Evolutionary conservation across 2,329 filamentous ascomycete genomes (phyloP).

Genomic region (Didymella sp.): DNA sequence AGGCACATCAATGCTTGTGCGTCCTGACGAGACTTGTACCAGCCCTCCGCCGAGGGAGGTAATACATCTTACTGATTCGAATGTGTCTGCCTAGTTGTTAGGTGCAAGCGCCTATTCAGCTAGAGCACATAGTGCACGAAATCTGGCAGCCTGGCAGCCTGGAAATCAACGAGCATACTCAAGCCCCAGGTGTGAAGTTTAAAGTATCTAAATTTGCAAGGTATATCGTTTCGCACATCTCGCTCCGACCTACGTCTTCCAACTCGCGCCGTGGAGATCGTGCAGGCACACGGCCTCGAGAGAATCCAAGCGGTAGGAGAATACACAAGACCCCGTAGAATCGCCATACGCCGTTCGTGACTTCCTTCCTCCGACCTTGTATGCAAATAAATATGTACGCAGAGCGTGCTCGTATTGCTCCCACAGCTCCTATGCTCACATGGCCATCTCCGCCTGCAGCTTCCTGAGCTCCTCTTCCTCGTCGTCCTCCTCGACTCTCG

Average conservation of each 20-base stretch:
- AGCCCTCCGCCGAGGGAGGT: too few species aligned
- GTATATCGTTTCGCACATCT: constrained; percentile 21
- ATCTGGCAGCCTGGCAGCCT: too few species aligned
- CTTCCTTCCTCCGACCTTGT: constrained; percentile 1
- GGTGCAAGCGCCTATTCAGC: too few species aligned
- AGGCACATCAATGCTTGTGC: too few species aligned
- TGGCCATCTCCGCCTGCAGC: constrained; percentile 95
- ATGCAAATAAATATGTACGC: neutral
- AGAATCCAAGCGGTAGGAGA: constrained; percentile 19
- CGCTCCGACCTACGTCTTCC: neutral
- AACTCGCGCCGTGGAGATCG: neutral
- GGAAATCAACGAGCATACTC: too few species aligned
- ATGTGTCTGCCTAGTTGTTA: too few species aligned
- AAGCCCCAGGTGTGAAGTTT: constrained; percentile 1
- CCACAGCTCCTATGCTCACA: constrained; percentile 58
- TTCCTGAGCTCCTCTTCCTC: constrained; percentile 94
- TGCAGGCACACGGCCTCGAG: constrained; percentile 3
- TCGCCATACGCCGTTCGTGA: constrained; percentile 31
- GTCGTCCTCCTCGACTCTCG: constrained; percentile 76
- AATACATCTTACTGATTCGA: too few species aligned
- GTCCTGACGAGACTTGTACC: too few species aligned
- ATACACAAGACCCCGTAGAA: constrained; percentile 17
- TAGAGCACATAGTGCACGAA: too few species aligned
- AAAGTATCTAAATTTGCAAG: constrained; percentile 23
- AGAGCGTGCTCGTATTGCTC: neutral